Evolutionary conservation across 1,284 basidiomycete species (phyloP), one percentile per base, ranked within the genome.

Genomic region (Pisolithus thermaeus): DNA sequence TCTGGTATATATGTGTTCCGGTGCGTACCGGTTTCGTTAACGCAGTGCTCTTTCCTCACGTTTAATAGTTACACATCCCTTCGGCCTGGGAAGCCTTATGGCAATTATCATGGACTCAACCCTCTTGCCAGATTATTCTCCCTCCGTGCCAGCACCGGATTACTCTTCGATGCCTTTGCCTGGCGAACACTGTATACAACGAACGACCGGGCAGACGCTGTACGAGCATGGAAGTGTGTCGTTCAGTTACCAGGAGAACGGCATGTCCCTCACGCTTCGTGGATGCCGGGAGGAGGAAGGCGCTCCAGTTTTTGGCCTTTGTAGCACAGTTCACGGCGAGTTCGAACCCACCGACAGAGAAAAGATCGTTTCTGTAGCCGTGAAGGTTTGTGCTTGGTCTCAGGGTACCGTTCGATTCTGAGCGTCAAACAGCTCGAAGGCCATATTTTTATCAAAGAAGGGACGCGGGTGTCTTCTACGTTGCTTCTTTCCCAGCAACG

Each of bases 341-440:
- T 57, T 81, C 11, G 63, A 69, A 45, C 61, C 80, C 12, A 67
- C 72, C 25, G 56, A 73, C 6, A 64, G 65, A 46, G 65, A 71
- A 32, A 71, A 59, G 45, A 65, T 80, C 16, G 56, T 68, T 6
- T 70, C 74, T 41, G 72, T 82, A 12, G 60, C 60, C 12, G 57
- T 76, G 7, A 75, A 74, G 66, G 80, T 79, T 59, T 39, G 70
- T 70, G 46, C 18, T 51, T 35, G 20, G 27, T 16, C 9, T 11
- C 2, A 14, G 45, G 20, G 36, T 25, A 47, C 25, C 14, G 45
- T 35, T 41, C 44, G 30, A 32, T 32, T 14, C 38, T 37, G 57
- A 47, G 39, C 47, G 27, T 43, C 16, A 25, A 49, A 18, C 51
- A 84, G 83, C 57, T 85, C n/a, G 70, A 76, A 51, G 80, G 78